Conservation (phyloP, 805 yeast species). For the Saccharomycopsis microspora region DNA sequence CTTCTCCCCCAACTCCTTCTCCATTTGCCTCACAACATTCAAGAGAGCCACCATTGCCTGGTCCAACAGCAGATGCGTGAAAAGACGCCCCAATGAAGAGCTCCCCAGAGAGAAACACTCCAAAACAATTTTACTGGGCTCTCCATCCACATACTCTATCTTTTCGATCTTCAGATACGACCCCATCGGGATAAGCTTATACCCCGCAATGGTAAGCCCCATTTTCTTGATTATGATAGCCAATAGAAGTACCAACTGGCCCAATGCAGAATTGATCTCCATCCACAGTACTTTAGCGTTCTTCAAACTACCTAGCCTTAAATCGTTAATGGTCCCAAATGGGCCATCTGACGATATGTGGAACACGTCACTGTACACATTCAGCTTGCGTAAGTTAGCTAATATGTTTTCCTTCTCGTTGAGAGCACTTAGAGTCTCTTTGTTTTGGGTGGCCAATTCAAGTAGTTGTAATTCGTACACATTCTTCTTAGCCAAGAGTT, state of each 20-base stretch:
- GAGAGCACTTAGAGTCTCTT: slow-evolving; percentile 51
- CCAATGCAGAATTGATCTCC: slow-evolving; percentile 85
- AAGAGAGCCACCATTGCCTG: slow-evolving; percentile 71
- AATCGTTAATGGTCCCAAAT: slow-evolving; percentile 80
- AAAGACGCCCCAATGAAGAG: slow-evolving; percentile 55
- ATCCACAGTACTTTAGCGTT: slow-evolving; percentile 68
- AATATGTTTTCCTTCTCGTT: slow-evolving; percentile 52
- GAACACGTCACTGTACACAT: slow-evolving; percentile 77
- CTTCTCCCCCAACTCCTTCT: slow-evolving; percentile 22
- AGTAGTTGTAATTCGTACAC: slow-evolving; percentile 39
- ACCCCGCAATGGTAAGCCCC: slow-evolving; percentile 42
- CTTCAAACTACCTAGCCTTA: slow-evolving; percentile 63
- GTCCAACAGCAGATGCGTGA: slow-evolving; percentile 70
- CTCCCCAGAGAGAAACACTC: slow-evolving; percentile 62
- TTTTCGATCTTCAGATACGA: slow-evolving; percentile 70
- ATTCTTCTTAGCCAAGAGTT: slow-evolving; percentile 41
- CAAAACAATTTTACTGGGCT: slow-evolving; percentile 28
- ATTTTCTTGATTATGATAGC: slow-evolving; percentile 52
- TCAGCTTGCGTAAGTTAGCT: slow-evolving; percentile 60
- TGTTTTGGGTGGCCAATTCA: slow-evolving; percentile 41
- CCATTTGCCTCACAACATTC: slow-evolving; percentile 46
- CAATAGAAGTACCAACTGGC: slow-evolving; percentile 64
- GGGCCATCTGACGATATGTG: slow-evolving; percentile 74
- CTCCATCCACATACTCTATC: slow-evolving; percentile 25
- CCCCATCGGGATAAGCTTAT: slow-evolving; percentile 70